A percentile compares a stretch with the other conserved stretches of the same genome.
phyloP scores from a whole-genome alignment of 2,329 filamentous ascomycete species.

The Fusarium sp. region DNA sequence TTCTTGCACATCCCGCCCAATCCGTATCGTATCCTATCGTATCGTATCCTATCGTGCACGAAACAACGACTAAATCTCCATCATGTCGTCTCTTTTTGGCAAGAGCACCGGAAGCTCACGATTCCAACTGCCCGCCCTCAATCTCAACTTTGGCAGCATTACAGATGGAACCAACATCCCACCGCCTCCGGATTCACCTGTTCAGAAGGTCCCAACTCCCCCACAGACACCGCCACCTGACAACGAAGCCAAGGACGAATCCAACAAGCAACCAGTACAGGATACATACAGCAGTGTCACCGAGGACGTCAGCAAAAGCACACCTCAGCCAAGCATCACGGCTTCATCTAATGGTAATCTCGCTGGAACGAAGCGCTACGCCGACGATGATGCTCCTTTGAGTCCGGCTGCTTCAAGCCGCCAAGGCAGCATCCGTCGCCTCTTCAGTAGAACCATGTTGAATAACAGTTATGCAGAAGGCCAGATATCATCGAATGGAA shows the following conservation, averaged over 20 bases:
- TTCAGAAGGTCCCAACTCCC: constrained; percentile 62
- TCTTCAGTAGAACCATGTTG: constrained; percentile 69
- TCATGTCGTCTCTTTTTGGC: constrained; percentile 53
- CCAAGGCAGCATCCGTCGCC: constrained; percentile 68
- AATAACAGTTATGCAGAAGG: constrained; percentile 67
- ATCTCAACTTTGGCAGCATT: constrained; percentile 70
- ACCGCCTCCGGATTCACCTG: constrained; percentile 68
- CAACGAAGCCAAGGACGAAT: constrained; percentile 44
- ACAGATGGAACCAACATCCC: constrained; percentile 73
- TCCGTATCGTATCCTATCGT: constrained; percentile 28
- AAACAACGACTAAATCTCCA: constrained; percentile 25
- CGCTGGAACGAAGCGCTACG: constrained; percentile 63
- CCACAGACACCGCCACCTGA: constrained; percentile 54
- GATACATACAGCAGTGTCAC: constrained; percentile 33
- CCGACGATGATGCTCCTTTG: constrained; percentile 65
- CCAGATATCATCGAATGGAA: constrained; percentile 59
- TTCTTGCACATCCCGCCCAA: constrained; percentile 20
- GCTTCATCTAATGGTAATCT: constrained; percentile 58
- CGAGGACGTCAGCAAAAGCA: constrained; percentile 38
- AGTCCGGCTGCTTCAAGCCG: constrained; percentile 67
- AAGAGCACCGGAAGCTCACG: constrained; percentile 51
- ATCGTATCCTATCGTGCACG: constrained; percentile 15
- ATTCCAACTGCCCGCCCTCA: constrained; percentile 70
- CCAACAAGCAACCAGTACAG: constrained; percentile 25
- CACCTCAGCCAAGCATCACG: constrained; percentile 44